These are phyloP conservation scores for Exobasidium cylindrosporum DNA, from an alignment of 1,284 basidiomycete species.

Conservation along the genomic window DNA sequence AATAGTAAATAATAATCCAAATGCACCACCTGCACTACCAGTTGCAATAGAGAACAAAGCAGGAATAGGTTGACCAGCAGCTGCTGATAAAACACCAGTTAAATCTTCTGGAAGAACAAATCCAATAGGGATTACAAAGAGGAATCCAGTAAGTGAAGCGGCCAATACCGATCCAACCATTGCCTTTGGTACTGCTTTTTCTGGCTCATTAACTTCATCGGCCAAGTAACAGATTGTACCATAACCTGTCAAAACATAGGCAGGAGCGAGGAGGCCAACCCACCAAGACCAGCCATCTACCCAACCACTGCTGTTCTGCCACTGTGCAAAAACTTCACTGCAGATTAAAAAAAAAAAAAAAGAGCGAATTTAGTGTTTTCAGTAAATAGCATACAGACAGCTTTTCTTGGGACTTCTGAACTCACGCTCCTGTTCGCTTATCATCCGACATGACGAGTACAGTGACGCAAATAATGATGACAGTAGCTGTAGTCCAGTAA, in stretches of 20 bases:
- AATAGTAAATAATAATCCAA: conserved; percentile 59
- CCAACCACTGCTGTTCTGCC: conserved; percentile 55
- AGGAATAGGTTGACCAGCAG: conserved; percentile 58
- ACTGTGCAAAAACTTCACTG: conserved; percentile 55
- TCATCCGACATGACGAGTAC: conserved; percentile 57
- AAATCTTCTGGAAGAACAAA: conserved; percentile 58
- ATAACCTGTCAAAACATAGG: conserved; percentile 55
- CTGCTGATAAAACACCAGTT: conserved; percentile 54
- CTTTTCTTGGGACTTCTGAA: conserved; percentile 23
- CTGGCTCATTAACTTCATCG: conserved; percentile 56
- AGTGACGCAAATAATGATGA: conserved; percentile 58
- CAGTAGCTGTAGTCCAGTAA: conserved; percentile 58
- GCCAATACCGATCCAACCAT: conserved; percentile 56
- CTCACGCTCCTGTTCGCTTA: conserved; percentile 43
- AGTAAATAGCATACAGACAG: too few relatives aligned
- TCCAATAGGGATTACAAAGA: conserved; percentile 58
- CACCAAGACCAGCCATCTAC: conserved; percentile 55
- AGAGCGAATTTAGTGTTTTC: too few relatives aligned
- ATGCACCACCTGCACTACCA: conserved; percentile 56
- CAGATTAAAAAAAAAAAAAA: neutral
- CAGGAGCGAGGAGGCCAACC: conserved; percentile 56
- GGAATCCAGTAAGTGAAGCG: conserved; percentile 58
- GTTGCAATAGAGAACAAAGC: conserved; percentile 58
- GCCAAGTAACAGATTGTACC: conserved; percentile 55
- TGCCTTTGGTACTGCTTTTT: conserved; percentile 39